Percentiles rank a stretch among this genome's conserved stretches.
Conservation (phyloP, 2,329 filamentous ascomycete genomes). For the Colletotrichum cereale region DNA sequence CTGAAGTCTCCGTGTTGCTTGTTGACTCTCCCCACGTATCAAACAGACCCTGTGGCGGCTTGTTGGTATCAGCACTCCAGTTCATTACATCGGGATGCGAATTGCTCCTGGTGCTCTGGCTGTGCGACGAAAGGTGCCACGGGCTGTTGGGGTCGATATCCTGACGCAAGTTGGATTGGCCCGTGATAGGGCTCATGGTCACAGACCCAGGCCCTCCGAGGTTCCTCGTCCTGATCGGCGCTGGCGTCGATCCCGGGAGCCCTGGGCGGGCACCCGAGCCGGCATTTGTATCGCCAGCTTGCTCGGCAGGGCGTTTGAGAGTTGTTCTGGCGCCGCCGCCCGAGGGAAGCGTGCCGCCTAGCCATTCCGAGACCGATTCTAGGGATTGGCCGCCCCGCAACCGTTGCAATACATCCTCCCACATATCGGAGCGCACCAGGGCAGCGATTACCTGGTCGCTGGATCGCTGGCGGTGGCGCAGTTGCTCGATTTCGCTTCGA, state of each 20-base stretch:
- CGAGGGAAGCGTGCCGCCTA: slow-evolving; percentile 53
- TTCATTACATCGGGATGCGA: slow-evolving; percentile 61
- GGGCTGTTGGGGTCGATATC: slow-evolving; percentile 60
- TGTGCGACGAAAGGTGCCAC: slow-evolving; percentile 62
- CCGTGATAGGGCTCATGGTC: slow-evolving; percentile 49
- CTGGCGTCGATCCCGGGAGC: slow-evolving; percentile 40
- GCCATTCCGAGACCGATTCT: slow-evolving; percentile 68
- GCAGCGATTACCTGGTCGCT: slow-evolving; percentile 69
- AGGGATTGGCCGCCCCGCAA: slow-evolving; percentile 67
- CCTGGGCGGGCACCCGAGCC: slow-evolving; percentile 45
- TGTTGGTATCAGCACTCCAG: slow-evolving; percentile 57
- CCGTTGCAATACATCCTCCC: slow-evolving; percentile 66
- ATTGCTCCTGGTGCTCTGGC: slow-evolving; percentile 60
- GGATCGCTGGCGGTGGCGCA: slow-evolving; percentile 66
- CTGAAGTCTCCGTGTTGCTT: slow-evolving; percentile 49
- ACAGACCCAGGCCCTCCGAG: slow-evolving; percentile 30
- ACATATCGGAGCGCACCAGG: slow-evolving; percentile 62
- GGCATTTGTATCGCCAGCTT: slow-evolving; percentile 42
- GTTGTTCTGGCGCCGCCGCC: slow-evolving; percentile 47
- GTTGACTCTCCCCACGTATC: slow-evolving; percentile 62
- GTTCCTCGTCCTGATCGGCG: slow-evolving; percentile 42
- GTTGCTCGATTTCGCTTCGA: slow-evolving; percentile 68
- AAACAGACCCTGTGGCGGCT: slow-evolving; percentile 59
- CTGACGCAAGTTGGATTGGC: slow-evolving; percentile 48
- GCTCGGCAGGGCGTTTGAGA: slow-evolving; percentile 46